phyloP scores from a whole-genome alignment of 495 filamentous ascomycete genomes.

The Margaritispora aquatica region DNA sequence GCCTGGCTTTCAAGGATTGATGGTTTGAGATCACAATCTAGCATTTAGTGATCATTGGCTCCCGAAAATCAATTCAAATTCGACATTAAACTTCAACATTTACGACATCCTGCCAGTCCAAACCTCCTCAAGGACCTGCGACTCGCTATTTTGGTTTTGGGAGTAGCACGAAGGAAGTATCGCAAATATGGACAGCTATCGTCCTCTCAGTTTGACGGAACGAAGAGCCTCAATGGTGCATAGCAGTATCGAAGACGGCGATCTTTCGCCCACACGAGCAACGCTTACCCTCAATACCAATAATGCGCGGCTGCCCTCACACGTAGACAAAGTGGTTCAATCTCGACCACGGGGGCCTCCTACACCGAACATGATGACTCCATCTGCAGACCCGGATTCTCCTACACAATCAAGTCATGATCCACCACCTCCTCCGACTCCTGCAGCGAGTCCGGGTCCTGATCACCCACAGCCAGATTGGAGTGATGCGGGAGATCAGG shows the following conservation, averaged over 20 bases:
- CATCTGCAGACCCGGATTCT: conserved; percentile 46
- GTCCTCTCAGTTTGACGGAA: conserved; percentile 24
- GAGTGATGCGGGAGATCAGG: conserved; percentile 44
- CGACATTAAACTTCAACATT: no score
- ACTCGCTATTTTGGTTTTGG: no score
- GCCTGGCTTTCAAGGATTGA: no score
- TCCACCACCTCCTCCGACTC: conserved; percentile 49
- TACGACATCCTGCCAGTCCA: no score
- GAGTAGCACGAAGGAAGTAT: not conserved
- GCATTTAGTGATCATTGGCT: no score
- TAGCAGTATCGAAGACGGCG: conserved; percentile 18
- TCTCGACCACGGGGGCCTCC: conserved; percentile 44
- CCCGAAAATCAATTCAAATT: no score
- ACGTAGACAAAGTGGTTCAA: conserved; percentile 43
- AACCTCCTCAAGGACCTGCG: no score
- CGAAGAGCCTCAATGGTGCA: conserved; percentile 22
- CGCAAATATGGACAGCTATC: conserved; percentile 21
- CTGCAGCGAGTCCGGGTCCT: conserved; percentile 49
- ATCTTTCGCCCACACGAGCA: conserved; percentile 21
- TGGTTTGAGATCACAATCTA: no score
- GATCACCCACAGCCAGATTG: conserved; percentile 45
- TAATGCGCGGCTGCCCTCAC: conserved; percentile 13
- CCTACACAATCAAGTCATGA: conserved; percentile 27
- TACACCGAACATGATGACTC: conserved; percentile 51
- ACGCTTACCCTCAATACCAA: conserved; percentile 24